Percentiles rank a stretch among this genome's conserved stretches.
phyloP scores from a whole-genome alignment of 441 rosid species.

The Dalechampia spathulata region DNA sequence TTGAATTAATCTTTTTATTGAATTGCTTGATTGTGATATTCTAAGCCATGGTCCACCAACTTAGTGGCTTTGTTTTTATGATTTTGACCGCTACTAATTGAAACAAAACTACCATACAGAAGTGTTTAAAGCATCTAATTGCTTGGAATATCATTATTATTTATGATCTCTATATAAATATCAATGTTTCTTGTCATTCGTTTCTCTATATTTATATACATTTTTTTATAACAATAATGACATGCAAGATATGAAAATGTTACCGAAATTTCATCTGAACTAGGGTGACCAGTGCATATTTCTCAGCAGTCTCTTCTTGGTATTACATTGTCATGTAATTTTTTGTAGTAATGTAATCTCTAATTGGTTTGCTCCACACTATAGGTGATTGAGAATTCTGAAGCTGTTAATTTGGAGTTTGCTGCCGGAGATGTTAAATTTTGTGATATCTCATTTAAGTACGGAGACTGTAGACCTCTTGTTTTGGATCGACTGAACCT shows the following conservation, averaged over 20 bases:
- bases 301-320: not conserved
- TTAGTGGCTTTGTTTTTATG: not conserved
- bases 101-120: not conserved
- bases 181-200: not conserved
- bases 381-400: conserved; percentile 59
- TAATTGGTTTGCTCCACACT: conserved; percentile 19
- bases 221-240: not conserved
- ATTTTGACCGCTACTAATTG: not conserved
- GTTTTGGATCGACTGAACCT: conserved; percentile 62
- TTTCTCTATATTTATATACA: not conserved
- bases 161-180: not conserved
- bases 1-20: too few species aligned
- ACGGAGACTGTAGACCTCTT: conserved; percentile 44
- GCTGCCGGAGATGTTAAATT: conserved; percentile 71
- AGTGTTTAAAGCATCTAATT: not conserved
- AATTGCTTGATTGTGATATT: not conserved
- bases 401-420: conserved; percentile 42
- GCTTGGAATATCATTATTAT: not conserved
- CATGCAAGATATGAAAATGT: not conserved
- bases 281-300: not conserved
- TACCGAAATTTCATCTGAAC: not conserved
- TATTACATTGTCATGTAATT: not conserved
- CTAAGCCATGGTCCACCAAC: not conserved
- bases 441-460: conserved; percentile 55
- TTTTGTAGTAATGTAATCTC: not conserved